Conservation (phyloP, 805 yeast genomes). For the Torulaspora maleeae region DNA sequence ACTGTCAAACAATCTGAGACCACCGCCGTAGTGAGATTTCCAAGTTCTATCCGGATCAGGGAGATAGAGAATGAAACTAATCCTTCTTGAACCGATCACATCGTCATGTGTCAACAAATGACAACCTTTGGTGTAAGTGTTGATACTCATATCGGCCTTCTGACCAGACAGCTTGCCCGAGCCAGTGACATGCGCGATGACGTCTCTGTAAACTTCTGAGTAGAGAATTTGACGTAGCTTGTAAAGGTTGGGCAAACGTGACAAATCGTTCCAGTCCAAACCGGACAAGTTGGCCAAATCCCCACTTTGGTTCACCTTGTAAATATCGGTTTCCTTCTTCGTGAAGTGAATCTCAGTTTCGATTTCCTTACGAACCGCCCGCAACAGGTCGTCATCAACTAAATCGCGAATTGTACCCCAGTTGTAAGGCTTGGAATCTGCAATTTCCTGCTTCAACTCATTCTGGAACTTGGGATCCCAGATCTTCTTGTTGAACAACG, state of each 20-base stretch:
- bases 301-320: conserved; percentile 85
- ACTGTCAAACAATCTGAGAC: conserved; percentile 79
- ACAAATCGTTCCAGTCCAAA: conserved; percentile 66
- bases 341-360: conserved; percentile 82
- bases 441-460: conserved; percentile 42
- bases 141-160: conserved; percentile 88
- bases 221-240: conserved; percentile 84
- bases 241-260: conserved; percentile 67
- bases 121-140: conserved; percentile 87
- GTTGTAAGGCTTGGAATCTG: conserved; percentile 67
- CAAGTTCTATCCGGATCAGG: conserved; percentile 88
- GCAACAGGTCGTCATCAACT: conserved; percentile 68
- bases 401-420: conserved; percentile 83
- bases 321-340: conserved; percentile 93
- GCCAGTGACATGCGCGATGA: conserved; percentile 70
- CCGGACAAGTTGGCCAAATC: conserved; percentile 91
- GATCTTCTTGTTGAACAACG: conserved; percentile 45
- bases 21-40: conserved; percentile 94
- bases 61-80: conserved; percentile 85
- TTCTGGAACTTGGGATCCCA: conserved; percentile 42
- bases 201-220: conserved; percentile 76
- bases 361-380: conserved; percentile 82
- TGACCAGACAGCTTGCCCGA: conserved; percentile 87
- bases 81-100: conserved; percentile 91
- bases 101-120: conserved; percentile 95